A percentile compares a stretch with the other conserved stretches of the same genome.
Conservation (phyloP, 768 basidiomycete species). For the Boletus vinaceobasis region DNA sequence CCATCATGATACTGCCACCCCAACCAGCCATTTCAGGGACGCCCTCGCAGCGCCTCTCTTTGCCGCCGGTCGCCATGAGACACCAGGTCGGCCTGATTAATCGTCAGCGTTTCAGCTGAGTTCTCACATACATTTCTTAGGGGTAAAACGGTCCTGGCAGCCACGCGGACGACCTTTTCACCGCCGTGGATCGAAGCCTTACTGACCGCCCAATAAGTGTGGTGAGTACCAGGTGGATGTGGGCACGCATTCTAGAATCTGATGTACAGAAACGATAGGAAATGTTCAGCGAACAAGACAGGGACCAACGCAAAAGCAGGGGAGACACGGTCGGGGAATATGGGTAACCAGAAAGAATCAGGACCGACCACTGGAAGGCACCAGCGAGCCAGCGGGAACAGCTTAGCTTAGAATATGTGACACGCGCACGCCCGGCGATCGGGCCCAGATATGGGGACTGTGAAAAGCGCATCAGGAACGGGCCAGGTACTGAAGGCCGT, state of each 20-base stretch:
- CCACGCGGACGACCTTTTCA: background rate
- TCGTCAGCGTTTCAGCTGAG: background rate
- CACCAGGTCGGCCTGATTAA: too few relatives aligned
- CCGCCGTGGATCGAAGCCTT: background rate
- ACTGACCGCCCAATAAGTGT: background rate
- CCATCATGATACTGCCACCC: too few relatives aligned
- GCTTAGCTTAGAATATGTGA: background rate
- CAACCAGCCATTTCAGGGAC: too few relatives aligned
- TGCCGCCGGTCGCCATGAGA: too few relatives aligned
- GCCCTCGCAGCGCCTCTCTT: too few relatives aligned
- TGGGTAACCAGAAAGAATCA: background rate
- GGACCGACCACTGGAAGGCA: background rate
- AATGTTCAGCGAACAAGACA: background rate
- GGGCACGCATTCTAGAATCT: background rate
- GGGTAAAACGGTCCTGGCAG: background rate
- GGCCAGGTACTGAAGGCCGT: background rate
- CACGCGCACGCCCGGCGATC: background rate
- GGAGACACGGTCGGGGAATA: background rate
- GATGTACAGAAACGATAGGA: background rate
- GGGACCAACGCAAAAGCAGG: background rate
- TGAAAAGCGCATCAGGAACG: background rate
- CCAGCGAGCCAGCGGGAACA: background rate
- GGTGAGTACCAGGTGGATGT: background rate
- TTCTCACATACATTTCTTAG: background rate
- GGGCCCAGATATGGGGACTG: background rate